These are phyloP conservation scores for Trichophyton rubrum DNA, from an alignment of 2,329 filamentous ascomycete species.

Conservation along the genomic window DNA sequence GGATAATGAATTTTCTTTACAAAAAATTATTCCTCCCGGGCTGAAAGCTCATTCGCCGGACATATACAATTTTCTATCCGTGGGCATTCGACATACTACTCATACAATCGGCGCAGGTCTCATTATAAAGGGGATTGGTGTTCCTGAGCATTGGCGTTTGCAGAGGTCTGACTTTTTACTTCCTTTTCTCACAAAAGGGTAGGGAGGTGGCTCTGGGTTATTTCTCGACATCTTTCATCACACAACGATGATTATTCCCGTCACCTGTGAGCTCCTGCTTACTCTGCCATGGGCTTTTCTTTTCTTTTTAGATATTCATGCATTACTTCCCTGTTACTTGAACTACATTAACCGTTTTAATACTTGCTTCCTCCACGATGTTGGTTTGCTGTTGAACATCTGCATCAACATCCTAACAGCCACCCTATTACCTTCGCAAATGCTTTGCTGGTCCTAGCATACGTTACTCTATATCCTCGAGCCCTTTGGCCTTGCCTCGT, in stretches of 20 bases:
- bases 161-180: neutral
- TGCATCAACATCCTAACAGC: neutral
- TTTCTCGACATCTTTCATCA: neutral
- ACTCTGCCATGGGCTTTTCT: neutral
- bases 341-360: neutral
- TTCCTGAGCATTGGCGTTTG: neutral
- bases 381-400: slow-evolving; percentile 4
- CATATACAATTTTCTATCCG: neutral
- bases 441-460: slow-evolving; percentile 2
- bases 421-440: slow-evolving; percentile 5
- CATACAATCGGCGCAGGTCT: neutral
- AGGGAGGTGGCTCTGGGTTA: neutral
- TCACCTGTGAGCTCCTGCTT: neutral
- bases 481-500: neutral
- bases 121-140: neutral
- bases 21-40: slow-evolving; percentile 5
- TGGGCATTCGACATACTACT: neutral
- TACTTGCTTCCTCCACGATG: neutral
- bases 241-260: neutral
- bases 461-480: neutral
- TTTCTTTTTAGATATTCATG: slow-evolving; percentile 4
- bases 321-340: slow-evolving; percentile 2
- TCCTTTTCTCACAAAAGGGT: too few species aligned
- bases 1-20: slow-evolving; percentile 8
- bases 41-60: neutral